Base-by-base conservation (phyloP, 805 yeast genomes). In the Barnettozyma pratensis region DNA sequence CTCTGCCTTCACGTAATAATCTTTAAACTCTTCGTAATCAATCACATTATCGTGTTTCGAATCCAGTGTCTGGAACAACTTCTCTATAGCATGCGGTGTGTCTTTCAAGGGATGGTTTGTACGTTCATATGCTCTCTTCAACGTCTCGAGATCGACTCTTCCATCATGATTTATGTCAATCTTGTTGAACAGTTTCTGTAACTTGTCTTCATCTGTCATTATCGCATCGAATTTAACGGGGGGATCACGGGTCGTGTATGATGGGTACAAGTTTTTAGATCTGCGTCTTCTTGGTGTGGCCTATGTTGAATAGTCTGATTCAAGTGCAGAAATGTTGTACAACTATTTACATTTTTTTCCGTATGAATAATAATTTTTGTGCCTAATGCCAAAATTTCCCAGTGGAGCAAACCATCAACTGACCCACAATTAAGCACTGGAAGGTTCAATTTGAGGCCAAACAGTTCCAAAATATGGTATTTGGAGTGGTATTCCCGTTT, bases 1-100 rank as follows among this genome's bases (percentile, higher is more conserved):
- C 59, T 89, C 96, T 1, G 96, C 88, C 12, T 72, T 72, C 8
- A 70, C 62, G 29, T 86, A 74, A 65, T 87, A 89, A 30, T 69
- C 67, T 56, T 81, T 76, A 64, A 88, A 88, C 59, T 84, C 88
- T 19, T 73, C 74, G 54, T 77, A 82, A 58, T 82, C 87, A 27
- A 85, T 75, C 8, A 71, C 65, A 29, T 73, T 67, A 54, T 83
- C 89, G 11, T 75, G 65, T 50, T 81, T 76, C 35, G 73, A 62
- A 60, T 82, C 88, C 58, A 87, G 76, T 1, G 83, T 72, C 38
- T 71, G 65, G 64, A 85, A 84, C 4, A 86, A 68, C 47, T 73
- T 73, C 39, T 68, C 67, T 41, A 85, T 74, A 34, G 89, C 81
- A 44, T 75, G 81, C 5, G 77, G 76, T 28, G 80, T 79, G 48